Base-by-base conservation (phyloP, 2,329 filamentous ascomycete genomes). In the Cladobotryum protrusum region DNA sequence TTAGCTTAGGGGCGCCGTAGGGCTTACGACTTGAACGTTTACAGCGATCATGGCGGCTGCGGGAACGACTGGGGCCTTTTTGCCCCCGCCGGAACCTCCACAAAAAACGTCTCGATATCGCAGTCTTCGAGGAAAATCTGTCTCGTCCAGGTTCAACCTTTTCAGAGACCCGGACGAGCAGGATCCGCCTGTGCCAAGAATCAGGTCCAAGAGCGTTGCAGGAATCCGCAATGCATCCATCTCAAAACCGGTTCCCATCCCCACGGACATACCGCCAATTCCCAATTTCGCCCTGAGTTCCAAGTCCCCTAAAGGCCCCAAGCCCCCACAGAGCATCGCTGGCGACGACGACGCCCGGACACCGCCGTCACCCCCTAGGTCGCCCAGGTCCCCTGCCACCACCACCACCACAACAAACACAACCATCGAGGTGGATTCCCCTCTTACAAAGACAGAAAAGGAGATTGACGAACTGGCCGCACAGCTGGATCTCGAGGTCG, bases 121-220 rank as follows among this genome's bases (percentile, higher is more conserved):
- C 48, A 59, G 47, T 32, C 59, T 68, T 18, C 61, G 66, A 5
- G 67, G 66, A 29, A 69, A 67, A 45, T 69, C 65, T 55, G 56
- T 67, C 9, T 67, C 65, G 18, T 61, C 64, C 37, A 58, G 55
- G 3, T 66, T 69, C 48, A 60, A 67, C 32, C 58, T 67, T 34
- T 67, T 59, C 52, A 54, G 54, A 40, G 61, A 61, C 52, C 36
- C 45, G 40, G 51, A 54, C 49, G 43, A 17, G 32, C 32, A 24
- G 24, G 36, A 42, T 5, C 12, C 39, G 7, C 39, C 39, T 17
- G 40, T 47, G 24, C 53, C 40, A 29, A 50, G 48, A 40, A 39
- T 19, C 36, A 55, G 56, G 19, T 52, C 56, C 48, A 56, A 52
- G 51, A 59, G 55, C 47, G 37, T 57, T 43, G 45, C 52, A 48